Conservation (phyloP, 495 filamentous ascomycete genomes). For the Thermothielavioides terrestris region DNA sequence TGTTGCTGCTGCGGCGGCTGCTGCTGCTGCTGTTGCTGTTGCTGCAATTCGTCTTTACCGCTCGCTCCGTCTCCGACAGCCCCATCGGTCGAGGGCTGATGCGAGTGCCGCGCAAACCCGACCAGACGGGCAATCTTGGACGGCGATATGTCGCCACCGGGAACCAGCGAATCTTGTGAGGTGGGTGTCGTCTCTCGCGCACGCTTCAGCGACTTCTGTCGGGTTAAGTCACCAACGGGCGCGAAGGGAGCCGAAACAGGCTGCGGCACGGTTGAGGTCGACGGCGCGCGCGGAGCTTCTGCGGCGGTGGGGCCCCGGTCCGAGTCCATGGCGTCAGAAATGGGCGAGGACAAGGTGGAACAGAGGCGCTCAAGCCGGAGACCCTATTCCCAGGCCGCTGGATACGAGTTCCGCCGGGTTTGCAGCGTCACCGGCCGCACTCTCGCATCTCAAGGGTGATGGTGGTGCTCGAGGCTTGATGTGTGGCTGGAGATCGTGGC, state of each 20-base stretch:
- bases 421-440: constrained; percentile 27
- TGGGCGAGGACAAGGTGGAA: not conserved
- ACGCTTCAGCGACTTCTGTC: constrained; percentile 41
- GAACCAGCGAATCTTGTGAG: constrained; percentile 29
- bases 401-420: constrained; percentile 8
- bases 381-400: constrained; percentile 15
- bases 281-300: constrained; percentile 33
- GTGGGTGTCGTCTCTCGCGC: constrained; percentile 39
- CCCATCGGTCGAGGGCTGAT: constrained; percentile 43
- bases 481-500: constrained; percentile 49
- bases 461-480: constrained; percentile 27
- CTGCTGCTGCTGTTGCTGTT: constrained; percentile 41
- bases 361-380: constrained; percentile 6
- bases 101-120: constrained; percentile 40
- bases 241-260: constrained; percentile 12
- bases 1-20: constrained; percentile 42
- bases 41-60: no score
- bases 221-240: constrained; percentile 26
- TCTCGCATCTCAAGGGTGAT: constrained; percentile 32
- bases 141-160: constrained; percentile 36
- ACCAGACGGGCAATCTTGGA: constrained; percentile 45
- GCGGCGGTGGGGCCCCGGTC: constrained; percentile 38
- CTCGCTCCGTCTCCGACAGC: constrained; percentile 48
- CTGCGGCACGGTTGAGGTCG: constrained; percentile 25
- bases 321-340: constrained; percentile 30